Evolutionary conservation across 2,329 filamentous ascomycete genomes (phyloP).

Genomic region (Fusarium tupiense): DNA sequence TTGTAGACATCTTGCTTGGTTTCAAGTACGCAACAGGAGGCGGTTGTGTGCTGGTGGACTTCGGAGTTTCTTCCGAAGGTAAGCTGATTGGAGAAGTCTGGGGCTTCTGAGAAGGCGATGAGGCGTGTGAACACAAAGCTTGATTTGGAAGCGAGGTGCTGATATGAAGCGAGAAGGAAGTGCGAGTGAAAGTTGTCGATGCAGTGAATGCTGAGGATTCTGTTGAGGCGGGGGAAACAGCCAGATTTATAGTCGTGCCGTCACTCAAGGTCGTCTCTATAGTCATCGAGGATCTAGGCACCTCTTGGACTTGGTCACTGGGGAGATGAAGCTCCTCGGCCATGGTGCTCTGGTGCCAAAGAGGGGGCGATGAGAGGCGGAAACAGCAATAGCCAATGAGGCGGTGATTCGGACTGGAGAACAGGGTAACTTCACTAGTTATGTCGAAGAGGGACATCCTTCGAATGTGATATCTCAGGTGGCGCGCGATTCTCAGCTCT

Average conservation of each 20-base stretch:
- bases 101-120: accelerated
- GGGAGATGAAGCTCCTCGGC: neutral
- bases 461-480: neutral
- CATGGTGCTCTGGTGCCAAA: neutral
- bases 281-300: neutral
- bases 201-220: neutral
- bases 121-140: accelerated
- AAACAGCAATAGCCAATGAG: neutral
- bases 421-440: neutral
- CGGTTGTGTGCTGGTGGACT: accelerated
- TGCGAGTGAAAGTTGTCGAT: neutral
- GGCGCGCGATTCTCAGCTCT: neutral
- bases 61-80: neutral
- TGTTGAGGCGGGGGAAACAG: neutral
- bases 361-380: neutral
- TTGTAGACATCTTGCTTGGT: accelerated
- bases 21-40: accelerated
- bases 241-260: neutral
- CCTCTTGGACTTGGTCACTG: accelerated
- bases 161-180: accelerated
- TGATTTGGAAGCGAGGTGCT: neutral
- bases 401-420: neutral
- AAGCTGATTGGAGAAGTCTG: accelerated
- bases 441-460: neutral
- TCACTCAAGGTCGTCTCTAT: accelerated